Conservation (phyloP, 768 basidiomycete species). For the Auriscalpium microsporum region DNA sequence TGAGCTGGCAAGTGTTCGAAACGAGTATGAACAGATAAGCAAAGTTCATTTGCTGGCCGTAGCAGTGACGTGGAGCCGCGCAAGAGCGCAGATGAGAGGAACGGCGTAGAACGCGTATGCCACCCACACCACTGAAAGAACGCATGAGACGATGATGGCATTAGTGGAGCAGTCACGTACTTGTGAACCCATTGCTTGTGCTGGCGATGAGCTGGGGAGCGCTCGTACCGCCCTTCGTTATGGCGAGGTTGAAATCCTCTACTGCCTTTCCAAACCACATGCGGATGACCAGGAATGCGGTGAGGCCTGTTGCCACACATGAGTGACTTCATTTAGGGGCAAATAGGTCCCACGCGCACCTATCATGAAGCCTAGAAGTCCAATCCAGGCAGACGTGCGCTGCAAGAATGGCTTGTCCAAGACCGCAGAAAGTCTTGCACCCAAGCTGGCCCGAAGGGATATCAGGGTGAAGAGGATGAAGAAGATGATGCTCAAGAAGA, state of each 20-base stretch:
- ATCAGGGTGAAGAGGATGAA: slow-evolving; percentile 58
- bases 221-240: slow-evolving; percentile 40
- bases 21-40: background rate
- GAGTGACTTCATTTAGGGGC: background rate
- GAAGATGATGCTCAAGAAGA: slow-evolving; percentile 52
- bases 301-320: slow-evolving; percentile 38
- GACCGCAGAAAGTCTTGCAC: slow-evolving; percentile 36
- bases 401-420: slow-evolving; percentile 55
- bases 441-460: slow-evolving; percentile 58
- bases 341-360: slow-evolving; percentile 31
- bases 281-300: slow-evolving; percentile 60
- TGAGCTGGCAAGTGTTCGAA: background rate
- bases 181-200: slow-evolving; percentile 66
- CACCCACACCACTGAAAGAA: slow-evolving; percentile 61
- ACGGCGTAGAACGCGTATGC: slow-evolving; percentile 68
- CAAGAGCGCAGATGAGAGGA: slow-evolving; percentile 58
- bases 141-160: background rate
- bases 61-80: slow-evolving; percentile 56
- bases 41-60: slow-evolving; percentile 27
- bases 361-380: slow-evolving; percentile 66
- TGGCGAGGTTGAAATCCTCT: slow-evolving; percentile 64
- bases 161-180: slow-evolving; percentile 33
- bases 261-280: slow-evolving; percentile 80
- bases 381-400: slow-evolving; percentile 61
- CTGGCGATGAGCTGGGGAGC: slow-evolving; percentile 55